Conservation (phyloP, 2,329 filamentous ascomycete species). For the Fusarium sp. region DNA sequence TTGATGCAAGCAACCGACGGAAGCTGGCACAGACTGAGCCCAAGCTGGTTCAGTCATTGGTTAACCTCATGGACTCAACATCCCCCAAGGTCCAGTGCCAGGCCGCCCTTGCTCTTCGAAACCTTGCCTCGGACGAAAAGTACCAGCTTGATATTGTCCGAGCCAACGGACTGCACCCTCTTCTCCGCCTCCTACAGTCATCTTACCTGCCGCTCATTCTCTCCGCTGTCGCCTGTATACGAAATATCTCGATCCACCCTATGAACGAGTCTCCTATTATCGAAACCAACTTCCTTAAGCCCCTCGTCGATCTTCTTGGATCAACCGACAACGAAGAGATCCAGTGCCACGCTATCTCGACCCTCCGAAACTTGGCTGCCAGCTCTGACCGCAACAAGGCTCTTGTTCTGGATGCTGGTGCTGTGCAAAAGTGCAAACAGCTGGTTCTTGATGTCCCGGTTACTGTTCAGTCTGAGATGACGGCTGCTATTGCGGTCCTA, state of each 20-base stretch:
- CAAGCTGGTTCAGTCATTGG: conserved; percentile 89
- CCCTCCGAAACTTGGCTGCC: conserved; percentile 90
- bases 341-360: conserved; percentile 98
- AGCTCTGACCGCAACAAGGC: conserved; percentile 98
- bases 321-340: conserved; percentile 99
- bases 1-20: conserved; percentile 88
- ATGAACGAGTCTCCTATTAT: conserved; percentile 98
- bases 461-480: conserved; percentile 98
- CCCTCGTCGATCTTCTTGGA: conserved; percentile 89
- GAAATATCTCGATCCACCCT: conserved; percentile 98
- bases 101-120: conserved; percentile 90
- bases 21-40: conserved; percentile 90
- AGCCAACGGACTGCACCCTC: conserved; percentile 80
- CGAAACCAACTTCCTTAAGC: conserved; percentile 93
- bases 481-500: conserved; percentile 95
- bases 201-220: conserved; percentile 95
- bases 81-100: conserved; percentile 98
- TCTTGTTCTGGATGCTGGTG: conserved; percentile 93
- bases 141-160: conserved; percentile 98
- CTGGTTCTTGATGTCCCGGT: conserved; percentile 91
- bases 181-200: conserved; percentile 89
- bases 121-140: conserved; percentile 96
- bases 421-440: conserved; percentile 98
- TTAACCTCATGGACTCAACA: conserved; percentile 96
- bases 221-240: conserved; percentile 95